Conservation (phyloP, 1,139 yeast genomes). For the Blastobotrys capitulatus region DNA sequence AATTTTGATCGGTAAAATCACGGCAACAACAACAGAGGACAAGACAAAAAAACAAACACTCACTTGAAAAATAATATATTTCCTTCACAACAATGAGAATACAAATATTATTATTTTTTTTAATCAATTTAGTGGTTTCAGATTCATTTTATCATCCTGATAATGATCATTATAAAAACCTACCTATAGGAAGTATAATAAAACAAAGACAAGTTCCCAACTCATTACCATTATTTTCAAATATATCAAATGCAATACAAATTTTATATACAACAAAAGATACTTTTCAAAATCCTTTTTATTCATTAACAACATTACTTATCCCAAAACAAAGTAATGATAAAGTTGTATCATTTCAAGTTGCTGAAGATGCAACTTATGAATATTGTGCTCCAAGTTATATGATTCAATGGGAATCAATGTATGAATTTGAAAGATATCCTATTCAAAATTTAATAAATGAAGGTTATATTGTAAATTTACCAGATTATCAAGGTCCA, state of each 20-base stretch:
- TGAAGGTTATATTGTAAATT: neutral
- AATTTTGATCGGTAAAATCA: no score
- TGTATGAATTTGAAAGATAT: neutral
- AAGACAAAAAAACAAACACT: no score
- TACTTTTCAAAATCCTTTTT: constrained; percentile 24
- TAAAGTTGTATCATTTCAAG: constrained; percentile 27
- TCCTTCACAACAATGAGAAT: no score
- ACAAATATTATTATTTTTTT: no score
- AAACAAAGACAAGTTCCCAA: constrained; percentile 14
- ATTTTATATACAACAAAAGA: constrained; percentile 26
- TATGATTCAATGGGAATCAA: constrained; percentile 15
- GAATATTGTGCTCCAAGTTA: constrained; percentile 30
- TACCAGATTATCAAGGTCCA: constrained; percentile 23
- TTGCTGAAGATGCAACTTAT: constrained; percentile 28
- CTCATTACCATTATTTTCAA: neutral
- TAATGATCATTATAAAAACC: constrained; percentile 13
- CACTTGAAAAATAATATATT: no score
- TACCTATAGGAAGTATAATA: constrained; percentile 19
- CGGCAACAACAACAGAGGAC: no score
- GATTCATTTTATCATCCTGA: constrained; percentile 24
- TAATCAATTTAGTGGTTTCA: no score
- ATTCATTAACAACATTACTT: constrained; percentile 27
- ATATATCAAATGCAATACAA: constrained; percentile 17
- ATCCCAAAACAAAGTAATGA: constrained; percentile 20
- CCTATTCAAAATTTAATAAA: neutral